Evolutionary conservation across 148 eudicot species (phyloP), one percentile per base, ranked within the genome.

Genomic region (Beta vulgaris): DNA sequence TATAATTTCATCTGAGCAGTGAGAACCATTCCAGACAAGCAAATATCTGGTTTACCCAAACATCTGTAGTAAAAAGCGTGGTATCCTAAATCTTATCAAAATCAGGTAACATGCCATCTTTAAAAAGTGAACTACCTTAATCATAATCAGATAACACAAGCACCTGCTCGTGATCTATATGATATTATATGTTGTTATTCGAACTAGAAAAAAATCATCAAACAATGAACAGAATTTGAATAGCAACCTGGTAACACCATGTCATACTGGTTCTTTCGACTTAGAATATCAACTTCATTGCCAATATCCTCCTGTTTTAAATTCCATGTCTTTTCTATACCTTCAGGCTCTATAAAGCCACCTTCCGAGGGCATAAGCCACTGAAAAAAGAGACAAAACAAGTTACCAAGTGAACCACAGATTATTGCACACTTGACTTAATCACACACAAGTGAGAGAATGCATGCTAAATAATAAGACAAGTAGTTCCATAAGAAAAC

Each of bases 281-380:
- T 91, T 42, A 81, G 76, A 57, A 91, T 79, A 80, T 87, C 91
- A 25, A 94, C 97, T 88, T 88, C 98, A n/a, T 23, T 75, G 74
- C 82, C 91, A 72, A 94, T 87, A 37, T 80, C 77, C 51, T 84
- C 85, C 78, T 94, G 98, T 79, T 79, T 85, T 54, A 83, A 63
- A 77, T 88, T 87, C 90, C 89, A 94, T 60, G 98, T 91, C 84
- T 90, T 91, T 83, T 94, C 98, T 74, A 94, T 71, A 79, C 92
- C 98, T 73, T 91, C 97, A 73, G 87, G 62, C 84, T 94, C 98
- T 85, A 94, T 69, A 75, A 73, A 79, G 49, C 97, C 96, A 48
- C 77, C 89, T 55, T 83, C 96, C 55, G 86, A 86, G 37, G 93
- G 97, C 86, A 88, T 74, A 80, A 94, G 97, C 97, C 93, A 94